Evolutionary conservation across 2,329 filamentous ascomycete genomes (phyloP).

Genomic region (Fusarium zealandicum): DNA sequence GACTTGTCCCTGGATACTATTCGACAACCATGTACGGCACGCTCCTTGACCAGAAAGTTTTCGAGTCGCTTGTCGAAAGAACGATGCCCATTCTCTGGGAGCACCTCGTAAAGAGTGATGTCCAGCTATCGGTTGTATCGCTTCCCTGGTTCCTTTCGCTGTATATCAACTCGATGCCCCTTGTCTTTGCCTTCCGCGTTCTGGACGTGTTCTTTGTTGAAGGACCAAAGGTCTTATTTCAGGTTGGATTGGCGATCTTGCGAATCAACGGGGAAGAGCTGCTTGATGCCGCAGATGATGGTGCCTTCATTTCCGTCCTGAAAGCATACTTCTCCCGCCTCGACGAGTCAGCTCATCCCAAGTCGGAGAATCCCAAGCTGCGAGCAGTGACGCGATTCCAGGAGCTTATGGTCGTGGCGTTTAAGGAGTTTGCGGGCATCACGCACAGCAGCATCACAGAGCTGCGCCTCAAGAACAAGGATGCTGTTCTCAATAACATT

Average conservation of each 20-base stretch:
- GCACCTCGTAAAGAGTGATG: constrained; percentile 94
- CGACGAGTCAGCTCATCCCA: constrained; percentile 94
- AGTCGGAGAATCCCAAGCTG: constrained; percentile 93
- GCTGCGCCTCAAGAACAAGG: constrained; percentile 89
- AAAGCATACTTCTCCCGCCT: constrained; percentile 94
- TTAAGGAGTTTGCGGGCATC: constrained; percentile 96
- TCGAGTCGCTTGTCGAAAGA: constrained; percentile 96
- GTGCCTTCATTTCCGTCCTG: constrained; percentile 93
- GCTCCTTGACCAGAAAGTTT: constrained; percentile 93
- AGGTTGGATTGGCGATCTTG: constrained; percentile 94
- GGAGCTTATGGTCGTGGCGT: constrained; percentile 98
- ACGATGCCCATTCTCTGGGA: constrained; percentile 99
- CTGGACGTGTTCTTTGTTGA: constrained; percentile 98
- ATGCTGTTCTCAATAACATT: constrained; percentile 91
- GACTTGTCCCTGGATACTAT: constrained; percentile 94
- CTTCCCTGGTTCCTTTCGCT: constrained; percentile 97
- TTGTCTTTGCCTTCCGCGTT: constrained; percentile 96
- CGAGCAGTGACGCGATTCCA: constrained; percentile 95
- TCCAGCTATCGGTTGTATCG: constrained; percentile 96
- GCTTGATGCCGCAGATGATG: constrained; percentile 90
- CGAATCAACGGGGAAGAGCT: constrained; percentile 97
- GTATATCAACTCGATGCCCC: constrained; percentile 99
- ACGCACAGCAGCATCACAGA: constrained; percentile 93
- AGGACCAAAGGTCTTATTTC: constrained; percentile 95
- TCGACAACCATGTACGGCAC: constrained; percentile 99